These are phyloP conservation scores for Chaetoscypha palmicola DNA, from an alignment of 2,329 filamentous ascomycete genomes.

Conservation along the genomic window DNA sequence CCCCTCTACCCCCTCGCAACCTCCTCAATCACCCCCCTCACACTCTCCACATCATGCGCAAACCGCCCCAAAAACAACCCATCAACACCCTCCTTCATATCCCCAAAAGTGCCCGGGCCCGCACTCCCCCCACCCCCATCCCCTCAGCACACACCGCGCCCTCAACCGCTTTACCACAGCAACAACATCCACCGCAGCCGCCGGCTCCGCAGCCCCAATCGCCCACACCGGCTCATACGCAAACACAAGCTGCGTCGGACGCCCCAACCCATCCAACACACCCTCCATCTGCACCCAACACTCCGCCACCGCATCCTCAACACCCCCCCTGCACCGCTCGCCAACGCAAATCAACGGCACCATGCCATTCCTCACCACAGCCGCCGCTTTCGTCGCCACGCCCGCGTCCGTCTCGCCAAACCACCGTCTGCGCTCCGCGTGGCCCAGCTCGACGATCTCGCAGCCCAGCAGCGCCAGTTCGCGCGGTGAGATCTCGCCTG, in stretches of 20 bases:
- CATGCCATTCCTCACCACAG: slow-evolving; percentile 61
- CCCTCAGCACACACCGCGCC: slow-evolving; percentile 51
- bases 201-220: slow-evolving; percentile 68
- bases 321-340: slow-evolving; percentile 49
- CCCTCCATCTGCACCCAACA: slow-evolving; percentile 57
- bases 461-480: slow-evolving; percentile 62
- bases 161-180: slow-evolving; percentile 40
- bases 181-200: slow-evolving; percentile 64
- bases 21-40: slow-evolving; percentile 66
- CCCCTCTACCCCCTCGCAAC: too few species aligned
- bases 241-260: slow-evolving; percentile 56
- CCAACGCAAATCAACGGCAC: slow-evolving; percentile 76
- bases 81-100: slow-evolving; percentile 63
- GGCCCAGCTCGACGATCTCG: slow-evolving; percentile 68
- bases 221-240: slow-evolving; percentile 90
- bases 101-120: slow-evolving; percentile 67
- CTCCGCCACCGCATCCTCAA: slow-evolving; percentile 56
- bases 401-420: slow-evolving; percentile 69
- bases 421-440: slow-evolving; percentile 67
- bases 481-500: slow-evolving; percentile 67
- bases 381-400: slow-evolving; percentile 62
- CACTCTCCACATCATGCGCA: slow-evolving; percentile 66
- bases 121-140: slow-evolving; percentile 71
- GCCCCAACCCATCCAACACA: slow-evolving; percentile 45
- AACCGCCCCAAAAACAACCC: slow-evolving; percentile 77